These are phyloP conservation scores for Ensete glaucum DNA, from an alignment of 176 grass and related monocot species.

Conservation along the genomic window DNA sequence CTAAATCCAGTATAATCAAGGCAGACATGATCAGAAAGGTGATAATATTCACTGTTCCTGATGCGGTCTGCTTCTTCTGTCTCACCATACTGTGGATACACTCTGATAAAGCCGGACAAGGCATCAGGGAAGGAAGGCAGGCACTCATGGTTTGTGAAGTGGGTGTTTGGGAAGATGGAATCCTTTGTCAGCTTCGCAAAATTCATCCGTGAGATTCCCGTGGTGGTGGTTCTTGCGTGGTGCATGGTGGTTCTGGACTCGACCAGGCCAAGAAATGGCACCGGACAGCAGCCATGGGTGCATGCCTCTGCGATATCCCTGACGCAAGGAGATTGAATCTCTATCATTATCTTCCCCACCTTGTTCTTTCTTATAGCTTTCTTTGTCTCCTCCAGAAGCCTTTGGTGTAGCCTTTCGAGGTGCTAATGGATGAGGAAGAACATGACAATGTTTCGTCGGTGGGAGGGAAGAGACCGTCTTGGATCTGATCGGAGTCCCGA, in stretches of 20 bases:
- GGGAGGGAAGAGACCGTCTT: background rate
- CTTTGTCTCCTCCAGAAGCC: background rate
- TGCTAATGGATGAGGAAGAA: background rate
- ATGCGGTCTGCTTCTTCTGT: slow-evolving; percentile 42
- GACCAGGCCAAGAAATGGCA: background rate
- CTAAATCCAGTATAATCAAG: slow-evolving; percentile 81
- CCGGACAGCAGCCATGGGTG: background rate
- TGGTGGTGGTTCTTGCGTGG: slow-evolving; percentile 20
- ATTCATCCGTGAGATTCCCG: slow-evolving; percentile 44
- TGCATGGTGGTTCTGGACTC: background rate
- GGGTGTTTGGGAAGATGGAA: slow-evolving; percentile 40
- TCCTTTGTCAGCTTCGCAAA: slow-evolving; percentile 50
- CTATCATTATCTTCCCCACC: background rate
- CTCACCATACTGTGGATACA: slow-evolving; percentile 62
- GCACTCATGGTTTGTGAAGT: slow-evolving; percentile 90
- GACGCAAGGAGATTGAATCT: background rate
- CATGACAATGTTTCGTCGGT: background rate
- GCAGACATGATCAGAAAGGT: slow-evolving; percentile 70
- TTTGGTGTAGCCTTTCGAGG: background rate
- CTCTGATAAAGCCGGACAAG: slow-evolving; percentile 44
- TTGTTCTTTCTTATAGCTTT: background rate
- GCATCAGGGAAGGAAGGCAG: slow-evolving; percentile 45
- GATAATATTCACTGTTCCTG: slow-evolving; percentile 44
- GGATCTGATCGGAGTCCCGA: background rate
- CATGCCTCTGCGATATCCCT: background rate